Base-by-base conservation (phyloP, 495 filamentous ascomycete genomes). In the Glutinoglossum americanum region DNA sequence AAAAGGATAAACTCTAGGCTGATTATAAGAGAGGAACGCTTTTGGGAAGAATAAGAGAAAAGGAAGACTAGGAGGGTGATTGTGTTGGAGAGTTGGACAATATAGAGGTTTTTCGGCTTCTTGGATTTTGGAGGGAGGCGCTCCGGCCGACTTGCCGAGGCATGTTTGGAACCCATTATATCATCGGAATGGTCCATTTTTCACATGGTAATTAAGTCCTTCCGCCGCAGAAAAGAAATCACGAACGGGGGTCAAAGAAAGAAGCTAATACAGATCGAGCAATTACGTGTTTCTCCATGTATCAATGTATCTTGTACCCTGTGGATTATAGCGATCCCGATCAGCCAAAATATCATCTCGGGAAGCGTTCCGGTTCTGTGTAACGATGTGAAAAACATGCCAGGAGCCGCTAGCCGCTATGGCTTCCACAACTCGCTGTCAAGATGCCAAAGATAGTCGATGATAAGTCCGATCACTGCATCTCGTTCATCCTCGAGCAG, bases 401-500 rank as follows among this genome's bases (percentile, higher is more conserved):
- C 9, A 4, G 4, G 9, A 3, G 30, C 3, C 30, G 30, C 3
- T 9, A 33, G 9, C 30, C 30, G 30, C 30, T 9, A 9, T 33
- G 30, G 44, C 44, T 25, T 53, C 49, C 15, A 15, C 49, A 53
- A 10, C 49, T 15, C 27, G 10, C 26, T 28, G 6, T 30, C 10
- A 41, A 19, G 17, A 56, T 56, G 73, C 62, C 72, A n/a, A 66
- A 73, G 48, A 78, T 86, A 58, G 69, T 86, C 62, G 85, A 90
- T 71, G 89, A 92, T 74, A 93, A 89, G 67, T 87, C 84, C n/a
- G 78, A 81, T 21, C 73, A 85, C 71, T 89, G 86, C 73, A 81
- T 90, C 59, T 83, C 86, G 15, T 95, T 94, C 68, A 82, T 94
- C 59, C 74, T 93, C 15, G 74, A 79, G 32, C 79, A 73, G 1